Evolutionary conservation across 2,329 filamentous ascomycete species (phyloP), one percentile per base, ranked within the genome.

Genomic region (Aspergillus unguis): DNA sequence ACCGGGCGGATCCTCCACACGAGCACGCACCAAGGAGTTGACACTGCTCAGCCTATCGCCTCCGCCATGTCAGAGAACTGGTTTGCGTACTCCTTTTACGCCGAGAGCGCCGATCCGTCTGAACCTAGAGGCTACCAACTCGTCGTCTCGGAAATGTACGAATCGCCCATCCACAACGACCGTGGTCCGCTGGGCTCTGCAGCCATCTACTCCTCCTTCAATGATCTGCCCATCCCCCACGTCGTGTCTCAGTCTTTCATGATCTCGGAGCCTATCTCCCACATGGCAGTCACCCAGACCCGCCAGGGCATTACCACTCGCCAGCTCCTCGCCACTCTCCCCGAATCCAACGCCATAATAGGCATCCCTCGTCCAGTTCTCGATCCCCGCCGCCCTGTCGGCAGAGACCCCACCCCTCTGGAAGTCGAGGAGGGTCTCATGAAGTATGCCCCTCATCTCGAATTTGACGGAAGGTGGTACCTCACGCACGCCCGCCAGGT

Each of bases 61-160:
- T 90, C 91, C 38, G 82, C 85, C 27, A 79, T 96, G 48, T 88
- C 91, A 0, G 94, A 99, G 77, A 97, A 99, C 73, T 97, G 92
- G 91, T 92, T 95, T 65, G 81, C 86, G 5, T 97, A 95, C 75
- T 87, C 90, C 6, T 88, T 92, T 70, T 85, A 85, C 65, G 73
- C 75, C 3, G 77, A 85, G 31, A 72, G 77, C 40, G 63, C 66
- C 40, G 76, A 79, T 1, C 68, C 49, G 17, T 71, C 72, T 4
- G 65, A 69, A 3, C 82, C 92, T 54, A 90, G 90, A 70, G 92
- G 92, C 35, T 89, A 95, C 70, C 90, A 96, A 63, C 80, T 97
- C 6, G 81, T 92, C 23, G 81, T 96, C 8, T 86, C 88, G 0
- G 92, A 99, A 66, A 82, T 99, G 33, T 97, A 92, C 73, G 94